A percentile compares a stretch with the other conserved stretches of the same genome.
Evolutionary conservation across 805 yeast species (phyloP).

Genomic region (Cyberlindnera xylosilytica): DNA sequence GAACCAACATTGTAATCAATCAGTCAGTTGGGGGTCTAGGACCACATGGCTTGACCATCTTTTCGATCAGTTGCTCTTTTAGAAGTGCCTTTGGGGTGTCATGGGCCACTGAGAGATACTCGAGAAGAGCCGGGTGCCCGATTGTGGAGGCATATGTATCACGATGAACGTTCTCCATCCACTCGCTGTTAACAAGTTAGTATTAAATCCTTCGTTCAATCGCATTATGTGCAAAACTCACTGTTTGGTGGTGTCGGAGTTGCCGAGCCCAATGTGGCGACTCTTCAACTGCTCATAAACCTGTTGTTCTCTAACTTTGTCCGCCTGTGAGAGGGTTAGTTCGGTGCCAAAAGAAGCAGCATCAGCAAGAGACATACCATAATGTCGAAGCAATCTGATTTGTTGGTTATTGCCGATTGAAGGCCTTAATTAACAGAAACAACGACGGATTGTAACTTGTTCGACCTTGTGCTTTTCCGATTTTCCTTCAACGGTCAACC

Average conservation of each 20-base stretch:
- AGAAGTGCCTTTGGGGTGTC: slow-evolving; percentile 40
- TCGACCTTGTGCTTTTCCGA: too few relatives aligned
- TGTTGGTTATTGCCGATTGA: too few relatives aligned
- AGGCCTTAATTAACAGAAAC: too few relatives aligned
- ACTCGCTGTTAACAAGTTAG: slow-evolving; percentile 41
- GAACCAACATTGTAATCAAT: too few relatives aligned
- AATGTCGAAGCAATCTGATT: too few relatives aligned
- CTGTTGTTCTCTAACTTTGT: slow-evolving; percentile 58
- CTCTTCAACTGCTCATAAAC: slow-evolving; percentile 52
- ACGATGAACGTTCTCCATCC: slow-evolving; percentile 61
- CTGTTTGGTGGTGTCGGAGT: slow-evolving; percentile 61
- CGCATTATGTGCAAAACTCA: slow-evolving; percentile 11
- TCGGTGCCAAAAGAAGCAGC: too few relatives aligned
- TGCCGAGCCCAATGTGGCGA: slow-evolving; percentile 74
- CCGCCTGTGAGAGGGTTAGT: slow-evolving; percentile 44
- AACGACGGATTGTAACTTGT: too few relatives aligned
- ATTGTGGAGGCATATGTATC: slow-evolving; percentile 63
- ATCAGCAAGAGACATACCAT: too few relatives aligned
- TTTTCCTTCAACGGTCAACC: too few relatives aligned
- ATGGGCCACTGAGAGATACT: slow-evolving; percentile 50
- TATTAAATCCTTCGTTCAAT: background rate
- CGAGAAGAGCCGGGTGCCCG: slow-evolving; percentile 54
- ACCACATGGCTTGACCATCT: slow-evolving; percentile 37
- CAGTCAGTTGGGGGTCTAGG: too few relatives aligned
- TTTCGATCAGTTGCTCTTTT: slow-evolving; percentile 34